Percentiles rank a stretch among this genome's conserved stretches.
phyloP scores from a whole-genome alignment of 2,329 filamentous ascomycete genomes.

The Lachnum nothofagi region DNA sequence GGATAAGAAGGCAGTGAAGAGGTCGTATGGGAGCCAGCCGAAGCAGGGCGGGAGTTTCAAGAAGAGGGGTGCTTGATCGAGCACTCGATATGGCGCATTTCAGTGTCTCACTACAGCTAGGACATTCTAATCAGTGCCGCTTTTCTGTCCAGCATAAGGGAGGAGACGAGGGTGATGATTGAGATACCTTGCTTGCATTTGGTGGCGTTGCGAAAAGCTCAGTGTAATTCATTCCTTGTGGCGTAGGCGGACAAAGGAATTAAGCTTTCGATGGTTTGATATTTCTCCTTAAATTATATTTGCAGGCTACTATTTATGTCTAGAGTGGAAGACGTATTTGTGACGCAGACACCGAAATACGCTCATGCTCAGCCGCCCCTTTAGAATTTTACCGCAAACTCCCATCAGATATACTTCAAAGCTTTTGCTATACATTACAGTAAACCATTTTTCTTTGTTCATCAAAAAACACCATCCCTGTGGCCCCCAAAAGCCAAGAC shows the following conservation, averaged over 20 bases:
- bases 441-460: neutral
- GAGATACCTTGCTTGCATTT: constrained; percentile 3
- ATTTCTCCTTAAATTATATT: no score
- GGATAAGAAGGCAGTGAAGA: constrained; percentile 63
- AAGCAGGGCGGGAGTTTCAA: constrained; percentile 45
- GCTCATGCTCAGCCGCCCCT: neutral
- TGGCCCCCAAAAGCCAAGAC: neutral
- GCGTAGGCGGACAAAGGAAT: neutral
- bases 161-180: no score
- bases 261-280: neutral
- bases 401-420: neutral
- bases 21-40: constrained; percentile 75
- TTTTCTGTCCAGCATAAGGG: no score
- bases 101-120: no score
- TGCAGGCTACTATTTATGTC: neutral
- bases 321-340: neutral
- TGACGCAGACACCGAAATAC: neutral
- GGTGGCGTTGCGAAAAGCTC: neutral
- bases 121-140: no score
- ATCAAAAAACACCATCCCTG: neutral
- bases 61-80: constrained; percentile 27
- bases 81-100: neutral
- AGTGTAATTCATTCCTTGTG: neutral
- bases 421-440: neutral
- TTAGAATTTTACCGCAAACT: neutral